Evolutionary conservation across 306 rosid species (phyloP), one percentile per base, ranked within the genome.

Genomic region (Acacia crassicarpa): DNA sequence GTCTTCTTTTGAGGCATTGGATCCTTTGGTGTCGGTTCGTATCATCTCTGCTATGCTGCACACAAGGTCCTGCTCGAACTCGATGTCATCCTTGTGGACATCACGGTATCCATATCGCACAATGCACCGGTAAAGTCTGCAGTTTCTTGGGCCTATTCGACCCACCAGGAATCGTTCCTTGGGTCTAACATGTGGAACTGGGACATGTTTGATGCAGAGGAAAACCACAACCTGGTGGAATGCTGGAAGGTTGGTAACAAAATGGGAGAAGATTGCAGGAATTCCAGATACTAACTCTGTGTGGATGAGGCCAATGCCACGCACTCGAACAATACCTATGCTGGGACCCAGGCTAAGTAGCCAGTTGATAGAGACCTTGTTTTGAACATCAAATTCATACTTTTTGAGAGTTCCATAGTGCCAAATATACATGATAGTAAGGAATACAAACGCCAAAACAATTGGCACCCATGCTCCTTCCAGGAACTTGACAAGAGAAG

Each of bases 401-500:
- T 85, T 91, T 78, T 86, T 93, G 4, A 88, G 85, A 9, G 95
- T 88, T 38, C 97, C 97, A 67, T 91, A 93, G 89, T 91, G 92
- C 97, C 97, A 93, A 63, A 87, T 85, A 44, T 90, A 90, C 96
- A 90, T 93, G 74, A 83, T 77, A 2, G 88, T 20, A 22, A 91
- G 82, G 78, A 91, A 89, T 16, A 84, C 67, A 77, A 90, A 20
- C 1, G 91, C 82, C 54, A 91, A 84, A 62, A 85, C 95, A 53
- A 93, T 81, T 0, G 97, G 93, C 16, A 93, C 95, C 97, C 97
- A 93, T 5, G 97, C 97, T 76, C 97, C 97, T 85, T 93, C 92
- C 5, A 66, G 88, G 76, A 93, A 93, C 86, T 93, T 93, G 80
- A 91, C 78, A 35, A 91, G 84, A 65, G 91, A 87, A 82, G 97